phyloP scores from a whole-genome alignment of 768 basidiomycete species.

The Ramaria rubella region DNA sequence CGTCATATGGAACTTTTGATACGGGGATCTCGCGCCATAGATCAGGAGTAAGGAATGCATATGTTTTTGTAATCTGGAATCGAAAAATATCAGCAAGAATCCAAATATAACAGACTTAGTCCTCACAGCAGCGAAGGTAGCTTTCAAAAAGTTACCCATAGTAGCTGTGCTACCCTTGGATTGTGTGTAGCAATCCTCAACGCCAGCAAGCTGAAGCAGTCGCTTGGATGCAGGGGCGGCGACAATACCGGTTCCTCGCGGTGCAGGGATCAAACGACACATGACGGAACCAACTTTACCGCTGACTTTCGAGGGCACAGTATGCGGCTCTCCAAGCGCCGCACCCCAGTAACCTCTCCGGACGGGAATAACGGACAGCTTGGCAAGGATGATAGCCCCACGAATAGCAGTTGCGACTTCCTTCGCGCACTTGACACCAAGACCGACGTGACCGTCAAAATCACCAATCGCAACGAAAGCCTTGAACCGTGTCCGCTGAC shows the following conservation, averaged over 20 bases:
- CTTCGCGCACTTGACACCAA: constrained; percentile 99
- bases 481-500: constrained; percentile 99
- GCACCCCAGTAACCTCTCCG: constrained; percentile 99
- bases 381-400: constrained; percentile 98
- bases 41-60: constrained; percentile 96
- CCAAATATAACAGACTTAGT: neutral
- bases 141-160: constrained; percentile 98
- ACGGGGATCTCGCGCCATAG: constrained; percentile 93
- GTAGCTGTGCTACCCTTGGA: constrained; percentile 98
- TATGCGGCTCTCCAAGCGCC: constrained; percentile 97
- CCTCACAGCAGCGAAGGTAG: constrained; percentile 85
- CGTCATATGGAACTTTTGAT: constrained; percentile 88
- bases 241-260: constrained; percentile 98
- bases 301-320: constrained; percentile 96
- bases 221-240: constrained; percentile 97
- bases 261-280: constrained; percentile 97
- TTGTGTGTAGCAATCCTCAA: constrained; percentile 96
- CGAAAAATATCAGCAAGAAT: neutral
- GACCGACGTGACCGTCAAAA: constrained; percentile 96
- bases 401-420: constrained; percentile 99
- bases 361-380: constrained; percentile 95
- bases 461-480: constrained; percentile 99
- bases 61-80: constrained; percentile 89
- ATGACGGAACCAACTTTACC: constrained; percentile 99
- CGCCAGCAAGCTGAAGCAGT: constrained; percentile 93